Base-by-base conservation (phyloP, 2,329 filamentous ascomycete species). In the Aspergillus phoenicis region DNA sequence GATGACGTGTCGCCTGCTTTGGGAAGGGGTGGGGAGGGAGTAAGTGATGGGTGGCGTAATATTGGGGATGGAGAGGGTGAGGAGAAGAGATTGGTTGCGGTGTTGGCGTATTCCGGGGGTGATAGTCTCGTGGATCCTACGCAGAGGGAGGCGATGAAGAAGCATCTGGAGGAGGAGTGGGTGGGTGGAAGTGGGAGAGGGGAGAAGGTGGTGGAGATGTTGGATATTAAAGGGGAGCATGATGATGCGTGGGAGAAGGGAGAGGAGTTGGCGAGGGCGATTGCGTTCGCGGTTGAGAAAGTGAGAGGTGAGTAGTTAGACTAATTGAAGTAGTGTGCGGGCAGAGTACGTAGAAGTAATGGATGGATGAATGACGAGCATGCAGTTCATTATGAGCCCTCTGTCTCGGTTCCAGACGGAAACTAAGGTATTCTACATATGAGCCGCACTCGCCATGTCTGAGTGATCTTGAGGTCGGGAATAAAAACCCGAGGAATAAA, bases 161-260 rank as follows among this genome's bases (percentile, higher is more conserved):
- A 82, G 73, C 73, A 80, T 73, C 73, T 85, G 79, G 72, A 82
- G 75, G 69, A 45, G 33, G 33, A 78, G 71, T 78, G 82, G 82
- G 74, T 83, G 47, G 30, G 24, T 8, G 3, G 51, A 60, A 15
- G 55, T 56, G 20, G 43, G 62, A 15, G 57, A 62, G 1, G 71
- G 71, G 75, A 72, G 75, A 76, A 78, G 70, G 33, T 36, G 54
- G 73, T 80, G 62, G 71, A 80, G 15, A 52, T 68, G 71, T 74
- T 82, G 2, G 38, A 71, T 2, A 66, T 81, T 30, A 64, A 68
- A 28, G 78, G 77, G 10, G 61, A 65, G 20, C 79, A 81, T 70
- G 73, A 81, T 63, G 76, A 79, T 17, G 71, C 77, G 8, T 81
- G 79, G 78, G 64, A 67, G 24, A 70, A 75, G 38, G 78, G 78